Evolutionary conservation across 2,329 filamentous ascomycete species (phyloP).

Genomic region (Plenodomus biglobosus): DNA sequence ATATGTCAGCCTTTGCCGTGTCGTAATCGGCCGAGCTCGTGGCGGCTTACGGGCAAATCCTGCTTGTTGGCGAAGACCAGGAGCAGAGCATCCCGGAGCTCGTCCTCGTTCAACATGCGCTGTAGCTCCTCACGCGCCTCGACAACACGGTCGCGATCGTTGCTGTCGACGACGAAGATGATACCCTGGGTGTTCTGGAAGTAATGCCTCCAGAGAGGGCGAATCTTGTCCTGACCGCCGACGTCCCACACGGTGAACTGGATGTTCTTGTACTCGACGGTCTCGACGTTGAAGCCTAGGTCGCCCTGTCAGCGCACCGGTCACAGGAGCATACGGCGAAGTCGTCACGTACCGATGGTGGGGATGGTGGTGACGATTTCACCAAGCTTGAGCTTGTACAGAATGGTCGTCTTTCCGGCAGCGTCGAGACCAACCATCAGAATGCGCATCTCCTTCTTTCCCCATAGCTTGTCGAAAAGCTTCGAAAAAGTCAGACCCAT

Average conservation of each 20-base stretch:
- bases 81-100: slow-evolving; percentile 94
- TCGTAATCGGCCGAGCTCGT: slow-evolving; percentile 1
- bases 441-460: slow-evolving; percentile 98
- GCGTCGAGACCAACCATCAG: slow-evolving; percentile 98
- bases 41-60: slow-evolving; percentile 73
- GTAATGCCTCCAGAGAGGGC: slow-evolving; percentile 96
- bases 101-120: slow-evolving; percentile 95
- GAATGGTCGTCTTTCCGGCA: slow-evolving; percentile 94
- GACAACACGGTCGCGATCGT: slow-evolving; percentile 85
- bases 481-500: slow-evolving; percentile 96
- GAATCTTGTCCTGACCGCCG: slow-evolving; percentile 97
- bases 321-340: not conserved
- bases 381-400: slow-evolving; percentile 98
- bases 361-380: slow-evolving; percentile 98
- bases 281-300: slow-evolving; percentile 92
- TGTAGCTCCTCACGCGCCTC: slow-evolving; percentile 93
- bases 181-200: slow-evolving; percentile 94
- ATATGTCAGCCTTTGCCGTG: not conserved
- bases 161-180: slow-evolving; percentile 98
- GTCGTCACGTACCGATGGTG: slow-evolving; percentile 67
- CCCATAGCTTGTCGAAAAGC: slow-evolving; percentile 98
- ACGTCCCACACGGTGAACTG: slow-evolving; percentile 99
- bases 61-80: slow-evolving; percentile 99
- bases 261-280: slow-evolving; percentile 98
- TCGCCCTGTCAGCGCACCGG: not conserved